Conservation (phyloP, 352 stramenopile species). For the Vaucheria bursata region DNA sequence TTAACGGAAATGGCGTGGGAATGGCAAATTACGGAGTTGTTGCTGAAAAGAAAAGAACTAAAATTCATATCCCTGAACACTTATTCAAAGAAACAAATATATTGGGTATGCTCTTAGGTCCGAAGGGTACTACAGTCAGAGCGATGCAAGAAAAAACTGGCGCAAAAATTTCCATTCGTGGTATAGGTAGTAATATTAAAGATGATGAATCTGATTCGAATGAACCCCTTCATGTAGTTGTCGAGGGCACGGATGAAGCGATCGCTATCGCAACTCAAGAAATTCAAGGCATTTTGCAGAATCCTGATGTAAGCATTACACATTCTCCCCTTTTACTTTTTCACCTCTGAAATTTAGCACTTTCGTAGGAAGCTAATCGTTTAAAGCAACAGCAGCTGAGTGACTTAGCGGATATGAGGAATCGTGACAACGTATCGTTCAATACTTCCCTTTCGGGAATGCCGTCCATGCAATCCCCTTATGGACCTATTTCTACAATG, state of each 20-base stretch:
- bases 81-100: slow-evolving; percentile 74
- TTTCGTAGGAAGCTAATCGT: too few relatives aligned
- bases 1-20: not conserved
- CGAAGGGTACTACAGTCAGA: slow-evolving; percentile 77
- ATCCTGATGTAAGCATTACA: slow-evolving; percentile 73
- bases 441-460: too few relatives aligned
- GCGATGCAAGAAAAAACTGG: slow-evolving; percentile 79
- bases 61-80: slow-evolving; percentile 68
- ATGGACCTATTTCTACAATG: slow-evolving; percentile 11
- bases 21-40: not conserved
- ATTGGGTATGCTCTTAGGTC: slow-evolving; percentile 79
- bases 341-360: too few relatives aligned
- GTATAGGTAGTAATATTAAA: slow-evolving; percentile 58
- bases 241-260: slow-evolving; percentile 74
- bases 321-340: too few relatives aligned
- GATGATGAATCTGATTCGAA: slow-evolving; percentile 58
- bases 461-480: slow-evolving; percentile 16
- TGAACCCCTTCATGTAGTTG: slow-evolving; percentile 76
- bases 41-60: slow-evolving; percentile 53
- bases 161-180: slow-evolving; percentile 77
- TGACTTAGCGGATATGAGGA: too few relatives aligned
- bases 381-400: too few relatives aligned
- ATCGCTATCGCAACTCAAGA: slow-evolving; percentile 70
- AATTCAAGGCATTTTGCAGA: slow-evolving; percentile 78
- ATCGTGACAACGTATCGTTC: too few relatives aligned